A percentile compares a stretch with the other conserved stretches of the same genome.
These are phyloP conservation scores for Pseudozyma thailandica DNA, from an alignment of 1,284 basidiomycete species.

Conservation along the genomic window DNA sequence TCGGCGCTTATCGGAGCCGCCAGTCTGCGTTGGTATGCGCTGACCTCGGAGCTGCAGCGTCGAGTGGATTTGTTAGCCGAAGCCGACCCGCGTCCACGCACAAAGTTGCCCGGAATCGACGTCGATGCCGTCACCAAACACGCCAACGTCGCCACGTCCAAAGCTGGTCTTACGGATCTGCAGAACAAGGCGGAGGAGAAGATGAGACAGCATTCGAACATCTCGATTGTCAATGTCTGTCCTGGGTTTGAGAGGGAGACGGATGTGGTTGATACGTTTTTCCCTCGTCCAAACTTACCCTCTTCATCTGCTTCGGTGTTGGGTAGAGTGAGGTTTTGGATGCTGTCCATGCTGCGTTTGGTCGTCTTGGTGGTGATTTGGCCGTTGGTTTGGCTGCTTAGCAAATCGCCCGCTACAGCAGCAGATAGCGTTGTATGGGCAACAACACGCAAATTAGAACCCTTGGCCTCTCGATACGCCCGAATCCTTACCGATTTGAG, in stretches of 20 bases:
- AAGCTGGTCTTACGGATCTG: not conserved
- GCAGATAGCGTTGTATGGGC: slow-evolving; percentile 53
- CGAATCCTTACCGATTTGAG: slow-evolving; percentile 5
- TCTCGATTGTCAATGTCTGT: slow-evolving; percentile 58
- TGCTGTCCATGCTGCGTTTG: slow-evolving; percentile 9
- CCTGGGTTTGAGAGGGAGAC: slow-evolving; percentile 60
- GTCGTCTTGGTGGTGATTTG: slow-evolving; percentile 23
- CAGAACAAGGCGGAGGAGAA: slow-evolving; percentile 5
- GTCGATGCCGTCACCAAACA: slow-evolving; percentile 2
- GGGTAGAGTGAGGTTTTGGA: not conserved
- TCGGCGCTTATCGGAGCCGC: slow-evolving; percentile 39
- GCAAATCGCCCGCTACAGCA: slow-evolving; percentile 44
- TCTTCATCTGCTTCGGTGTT: not conserved
- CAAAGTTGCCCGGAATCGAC: slow-evolving; percentile 56
- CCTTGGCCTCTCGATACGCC: slow-evolving; percentile 6
- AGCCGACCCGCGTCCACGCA: slow-evolving; percentile 53
- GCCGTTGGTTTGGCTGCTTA: slow-evolving; percentile 53
- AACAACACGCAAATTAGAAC: slow-evolving; percentile 29
- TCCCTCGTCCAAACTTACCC: slow-evolving; percentile 6
- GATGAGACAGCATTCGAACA: slow-evolving; percentile 47
- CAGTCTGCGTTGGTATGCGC: slow-evolving; percentile 47
- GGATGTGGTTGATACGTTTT: slow-evolving; percentile 43
- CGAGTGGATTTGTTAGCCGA: slow-evolving; percentile 54
- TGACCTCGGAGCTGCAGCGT: slow-evolving; percentile 56
- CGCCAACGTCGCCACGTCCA: slow-evolving; percentile 1